These are phyloP conservation scores for Phascolomyces articulosus DNA, from an alignment of 371 early-diverging fungal species.

Conservation along the genomic window DNA sequence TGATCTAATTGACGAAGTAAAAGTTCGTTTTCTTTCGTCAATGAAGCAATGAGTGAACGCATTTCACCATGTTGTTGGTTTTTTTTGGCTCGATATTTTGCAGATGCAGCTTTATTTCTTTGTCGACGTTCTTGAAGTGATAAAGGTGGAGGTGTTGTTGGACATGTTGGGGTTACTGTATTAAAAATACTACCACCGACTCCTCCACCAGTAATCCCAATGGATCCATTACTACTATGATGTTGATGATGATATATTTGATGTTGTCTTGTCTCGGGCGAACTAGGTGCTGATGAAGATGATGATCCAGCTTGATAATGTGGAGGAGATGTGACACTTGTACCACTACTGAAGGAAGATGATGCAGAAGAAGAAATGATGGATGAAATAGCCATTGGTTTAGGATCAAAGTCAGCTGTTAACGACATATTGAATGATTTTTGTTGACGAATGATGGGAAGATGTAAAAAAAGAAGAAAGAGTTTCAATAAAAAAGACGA, in stretches of 20 bases:
- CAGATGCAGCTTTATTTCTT: slow-evolving; percentile 66
- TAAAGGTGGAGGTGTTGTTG: slow-evolving; percentile 28
- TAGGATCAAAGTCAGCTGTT: slow-evolving; percentile 13
- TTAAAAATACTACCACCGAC: not conserved
- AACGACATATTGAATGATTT: not conserved
- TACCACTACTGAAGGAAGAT: slow-evolving; percentile 8
- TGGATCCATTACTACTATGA: not conserved
- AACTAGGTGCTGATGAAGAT: slow-evolving; percentile 11
- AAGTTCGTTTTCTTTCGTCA: slow-evolving; percentile 57
- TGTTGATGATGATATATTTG: slow-evolving; percentile 5
- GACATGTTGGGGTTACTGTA: not conserved
- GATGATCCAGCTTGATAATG: slow-evolving; percentile 5
- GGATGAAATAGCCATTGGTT: slow-evolving; percentile 47
- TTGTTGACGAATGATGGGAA: slow-evolving; percentile 4
- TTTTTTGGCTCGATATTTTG: slow-evolving; percentile 68
- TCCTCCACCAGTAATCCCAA: too few relatives aligned
- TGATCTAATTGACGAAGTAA: slow-evolving; percentile 54
- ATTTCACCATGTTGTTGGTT: slow-evolving; percentile 63
- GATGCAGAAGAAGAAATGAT: slow-evolving; percentile 29
- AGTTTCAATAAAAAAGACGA: too few relatives aligned
- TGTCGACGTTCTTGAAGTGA: slow-evolving; percentile 58
- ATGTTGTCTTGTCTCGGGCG: slow-evolving; percentile 4
- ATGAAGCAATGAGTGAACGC: slow-evolving; percentile 42
- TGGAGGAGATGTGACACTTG: not conserved
- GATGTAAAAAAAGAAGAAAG: not conserved